Percentiles rank a stretch among this genome's conserved stretches.
Conservation (phyloP, 2,329 filamentous ascomycete species). For the Penicillium capsulatum region DNA sequence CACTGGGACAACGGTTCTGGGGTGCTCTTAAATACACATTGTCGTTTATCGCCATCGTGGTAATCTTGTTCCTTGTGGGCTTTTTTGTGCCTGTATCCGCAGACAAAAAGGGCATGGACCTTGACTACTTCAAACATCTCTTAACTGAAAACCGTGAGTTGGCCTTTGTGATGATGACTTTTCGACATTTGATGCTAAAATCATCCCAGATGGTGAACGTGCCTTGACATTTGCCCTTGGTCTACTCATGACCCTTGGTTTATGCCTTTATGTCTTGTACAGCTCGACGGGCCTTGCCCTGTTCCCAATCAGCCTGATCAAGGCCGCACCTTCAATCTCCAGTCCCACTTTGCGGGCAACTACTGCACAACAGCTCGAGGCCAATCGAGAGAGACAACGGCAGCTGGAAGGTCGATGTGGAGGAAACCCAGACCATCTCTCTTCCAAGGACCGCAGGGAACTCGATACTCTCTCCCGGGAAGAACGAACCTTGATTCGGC, state of each 20-base stretch:
- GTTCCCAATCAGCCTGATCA: slow-evolving; percentile 85
- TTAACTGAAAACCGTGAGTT: slow-evolving; percentile 71
- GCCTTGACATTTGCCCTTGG: slow-evolving; percentile 86
- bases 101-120: slow-evolving; percentile 61
- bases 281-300: slow-evolving; percentile 84
- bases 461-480: slow-evolving; percentile 82
- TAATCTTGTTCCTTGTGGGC: slow-evolving; percentile 81
- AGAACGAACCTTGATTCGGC: slow-evolving; percentile 85
- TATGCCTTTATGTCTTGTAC: slow-evolving; percentile 80
- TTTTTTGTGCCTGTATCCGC: slow-evolving; percentile 87
- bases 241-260: slow-evolving; percentile 81
- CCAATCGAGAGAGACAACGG: slow-evolving; percentile 85
- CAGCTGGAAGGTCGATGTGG: slow-evolving; percentile 83
- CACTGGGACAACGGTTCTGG: slow-evolving; percentile 66
- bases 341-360: slow-evolving; percentile 71
- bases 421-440: slow-evolving; percentile 68
- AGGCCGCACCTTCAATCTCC: slow-evolving; percentile 81
- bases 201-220: slow-evolving; percentile 68
- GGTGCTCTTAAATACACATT: slow-evolving; percentile 89
- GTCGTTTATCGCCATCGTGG: slow-evolving; percentile 68
- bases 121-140: slow-evolving; percentile 87
- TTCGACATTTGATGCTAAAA: slow-evolving; percentile 1
- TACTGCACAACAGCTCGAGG: slow-evolving; percentile 74
- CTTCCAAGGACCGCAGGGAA: slow-evolving; percentile 82
- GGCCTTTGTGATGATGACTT: no score